Percentiles rank a stretch among this genome's conserved stretches.
phyloP scores from a whole-genome alignment of 352 stramenopile genomes.

The Pythium utonaiense region DNA sequence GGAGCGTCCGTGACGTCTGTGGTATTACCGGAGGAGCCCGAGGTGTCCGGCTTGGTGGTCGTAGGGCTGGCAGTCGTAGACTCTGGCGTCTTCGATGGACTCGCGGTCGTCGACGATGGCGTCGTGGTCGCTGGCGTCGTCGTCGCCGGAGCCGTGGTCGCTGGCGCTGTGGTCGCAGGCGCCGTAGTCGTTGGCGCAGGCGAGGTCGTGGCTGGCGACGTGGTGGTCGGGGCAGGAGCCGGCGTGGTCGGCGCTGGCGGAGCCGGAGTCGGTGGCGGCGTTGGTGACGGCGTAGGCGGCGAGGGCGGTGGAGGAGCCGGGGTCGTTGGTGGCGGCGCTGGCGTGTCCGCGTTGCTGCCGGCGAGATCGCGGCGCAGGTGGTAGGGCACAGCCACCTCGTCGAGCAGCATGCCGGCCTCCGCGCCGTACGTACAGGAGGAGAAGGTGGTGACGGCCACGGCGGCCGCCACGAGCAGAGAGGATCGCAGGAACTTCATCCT shows the following conservation, averaged over 20 bases:
- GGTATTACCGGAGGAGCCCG: not conserved
- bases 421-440: not conserved
- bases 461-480: constrained; percentile 13
- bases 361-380: constrained; percentile 13
- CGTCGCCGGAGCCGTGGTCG: constrained; percentile 15
- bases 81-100: constrained; percentile 8
- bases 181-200: constrained; percentile 26
- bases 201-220: constrained; percentile 16
- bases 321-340: constrained; percentile 1
- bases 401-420: constrained; percentile 4
- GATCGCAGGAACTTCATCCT: constrained; percentile 26
- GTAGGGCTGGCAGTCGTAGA: not conserved
- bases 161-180: constrained; percentile 23
- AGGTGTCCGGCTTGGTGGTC: constrained; percentile 2
- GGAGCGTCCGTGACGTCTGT: not conserved
- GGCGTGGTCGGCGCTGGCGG: constrained; percentile 14
- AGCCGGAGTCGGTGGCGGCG: constrained; percentile 26
- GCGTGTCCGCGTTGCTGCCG: not conserved
- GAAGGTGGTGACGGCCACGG: constrained; percentile 10
- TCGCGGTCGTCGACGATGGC: constrained; percentile 23
- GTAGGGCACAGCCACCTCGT: not conserved
- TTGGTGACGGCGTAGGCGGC: constrained; percentile 4
- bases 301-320: constrained; percentile 8
- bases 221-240: constrained; percentile 7
- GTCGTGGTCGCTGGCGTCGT: constrained; percentile 28